These are phyloP conservation scores for Steccherinum ochraceum DNA, from an alignment of 768 basidiomycete species.

Conservation along the genomic window DNA sequence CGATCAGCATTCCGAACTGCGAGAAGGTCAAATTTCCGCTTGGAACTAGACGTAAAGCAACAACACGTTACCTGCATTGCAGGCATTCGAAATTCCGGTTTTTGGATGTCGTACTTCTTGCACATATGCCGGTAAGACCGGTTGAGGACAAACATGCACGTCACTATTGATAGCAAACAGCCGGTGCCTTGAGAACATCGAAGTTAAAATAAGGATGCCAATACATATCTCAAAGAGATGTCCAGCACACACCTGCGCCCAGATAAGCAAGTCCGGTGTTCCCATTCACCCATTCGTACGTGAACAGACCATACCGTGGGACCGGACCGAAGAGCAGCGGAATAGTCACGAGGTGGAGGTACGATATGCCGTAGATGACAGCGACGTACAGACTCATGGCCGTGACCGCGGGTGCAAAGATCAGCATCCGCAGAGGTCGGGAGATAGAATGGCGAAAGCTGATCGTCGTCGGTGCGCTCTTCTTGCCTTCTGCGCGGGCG, in stretches of 20 bases:
- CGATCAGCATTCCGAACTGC: constrained; percentile 37
- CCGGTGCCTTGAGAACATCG: constrained; percentile 2
- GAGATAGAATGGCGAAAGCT: constrained; percentile 1
- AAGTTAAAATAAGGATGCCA: no score
- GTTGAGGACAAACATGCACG: constrained; percentile 4
- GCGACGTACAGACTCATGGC: constrained; percentile 7
- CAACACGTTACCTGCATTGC: constrained; percentile 2
- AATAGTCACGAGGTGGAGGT: constrained; percentile 6
- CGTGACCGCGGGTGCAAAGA: constrained; percentile 2
- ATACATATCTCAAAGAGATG: not conserved
- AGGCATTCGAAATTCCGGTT: constrained; percentile 7
- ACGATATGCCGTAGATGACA: constrained; percentile 6
- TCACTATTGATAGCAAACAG: constrained; percentile 1
- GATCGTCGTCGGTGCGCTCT: constrained; percentile 1
- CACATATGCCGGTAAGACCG: constrained; percentile 4
- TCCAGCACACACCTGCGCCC: constrained; percentile 2
- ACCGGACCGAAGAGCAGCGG: constrained; percentile 7
- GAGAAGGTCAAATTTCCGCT: constrained; percentile 1
- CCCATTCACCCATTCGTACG: constrained; percentile 3
- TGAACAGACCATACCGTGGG: constrained; percentile 4
- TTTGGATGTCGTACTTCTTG: constrained; percentile 3
- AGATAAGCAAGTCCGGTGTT: constrained; percentile 7
- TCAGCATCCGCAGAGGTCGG: constrained; percentile 5
- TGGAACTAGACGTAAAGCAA: constrained; percentile 2
- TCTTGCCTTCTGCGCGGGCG: constrained; percentile 4